Percentiles rank a stretch among this genome's conserved stretches.
These are phyloP conservation scores for Ascomycota sp. DNA, from an alignment of 2,329 filamentous ascomycete species.

Conservation along the genomic window DNA sequence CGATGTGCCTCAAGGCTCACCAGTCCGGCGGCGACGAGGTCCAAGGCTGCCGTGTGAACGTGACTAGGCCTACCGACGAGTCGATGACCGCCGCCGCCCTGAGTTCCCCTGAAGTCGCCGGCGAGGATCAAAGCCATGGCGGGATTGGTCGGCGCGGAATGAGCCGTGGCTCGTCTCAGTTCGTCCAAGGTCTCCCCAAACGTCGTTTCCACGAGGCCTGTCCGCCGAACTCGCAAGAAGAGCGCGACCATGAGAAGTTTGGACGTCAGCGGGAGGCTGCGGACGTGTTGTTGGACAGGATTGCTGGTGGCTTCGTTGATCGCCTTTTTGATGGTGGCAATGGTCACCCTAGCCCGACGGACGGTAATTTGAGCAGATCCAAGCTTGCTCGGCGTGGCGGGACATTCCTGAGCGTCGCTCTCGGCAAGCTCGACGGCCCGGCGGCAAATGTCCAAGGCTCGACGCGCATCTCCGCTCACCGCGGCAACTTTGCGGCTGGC, in stretches of 20 bases:
- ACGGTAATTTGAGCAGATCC: constrained; percentile 7
- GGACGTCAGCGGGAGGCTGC: constrained; percentile 54
- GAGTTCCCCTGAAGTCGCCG: constrained; percentile 9
- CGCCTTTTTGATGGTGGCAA: constrained; percentile 77
- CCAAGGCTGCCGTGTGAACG: constrained; percentile 52
- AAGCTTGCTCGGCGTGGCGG: constrained; percentile 39
- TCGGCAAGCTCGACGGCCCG: constrained; percentile 90
- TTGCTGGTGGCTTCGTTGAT: constrained; percentile 90
- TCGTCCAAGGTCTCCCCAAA: constrained; percentile 82
- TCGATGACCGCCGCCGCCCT: constrained; percentile 7
- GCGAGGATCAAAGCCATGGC: constrained; percentile 16
- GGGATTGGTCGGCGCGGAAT: constrained; percentile 13
- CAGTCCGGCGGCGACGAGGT: constrained; percentile 69
- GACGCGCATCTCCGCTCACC: constrained; percentile 78
- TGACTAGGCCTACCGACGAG: constrained; percentile 13
- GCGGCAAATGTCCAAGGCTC: constrained; percentile 84
- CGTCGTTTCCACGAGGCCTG: constrained; percentile 67
- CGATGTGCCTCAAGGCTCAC: constrained; percentile 61
- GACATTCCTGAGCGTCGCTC: constrained; percentile 30
- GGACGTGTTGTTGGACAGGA: constrained; percentile 72
- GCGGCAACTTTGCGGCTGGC: constrained; percentile 90
- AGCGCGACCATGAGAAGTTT: constrained; percentile 75
- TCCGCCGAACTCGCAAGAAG: constrained; percentile 54
- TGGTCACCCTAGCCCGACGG: constrained; percentile 46
- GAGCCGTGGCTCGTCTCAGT: constrained; percentile 17